A percentile compares a stretch with the other conserved stretches of the same genome.
phyloP scores from a whole-genome alignment of 2,329 filamentous ascomycete species.

The Colletotrichum echinochloae region DNA sequence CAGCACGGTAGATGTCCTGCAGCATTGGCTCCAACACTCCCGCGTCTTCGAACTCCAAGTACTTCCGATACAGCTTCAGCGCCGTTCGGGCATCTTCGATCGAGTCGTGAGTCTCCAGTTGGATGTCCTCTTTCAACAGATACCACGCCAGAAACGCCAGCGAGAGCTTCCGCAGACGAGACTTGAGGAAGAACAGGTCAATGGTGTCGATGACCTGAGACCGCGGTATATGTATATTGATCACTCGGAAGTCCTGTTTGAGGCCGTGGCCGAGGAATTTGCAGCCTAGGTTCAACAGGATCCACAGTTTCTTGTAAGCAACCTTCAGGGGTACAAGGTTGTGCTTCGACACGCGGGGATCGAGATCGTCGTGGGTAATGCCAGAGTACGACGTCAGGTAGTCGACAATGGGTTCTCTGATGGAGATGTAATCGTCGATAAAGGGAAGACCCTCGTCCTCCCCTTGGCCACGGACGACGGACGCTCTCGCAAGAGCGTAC shows the following conservation, averaged over 20 bases:
- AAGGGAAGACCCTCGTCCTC: slow-evolving; percentile 85
- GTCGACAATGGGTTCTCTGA: slow-evolving; percentile 91
- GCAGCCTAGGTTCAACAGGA: slow-evolving; percentile 93
- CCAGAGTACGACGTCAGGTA: slow-evolving; percentile 96
- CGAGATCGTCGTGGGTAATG: slow-evolving; percentile 86
- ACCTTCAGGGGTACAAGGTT: slow-evolving; percentile 89
- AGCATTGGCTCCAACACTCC: slow-evolving; percentile 87
- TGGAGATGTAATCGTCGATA: slow-evolving; percentile 96
- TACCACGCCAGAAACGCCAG: slow-evolving; percentile 93
- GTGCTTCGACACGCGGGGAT: slow-evolving; percentile 81
- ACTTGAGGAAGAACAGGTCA: slow-evolving; percentile 86
- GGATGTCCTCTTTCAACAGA: slow-evolving; percentile 92
- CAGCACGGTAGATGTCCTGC: slow-evolving; percentile 81
- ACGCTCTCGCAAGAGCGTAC: slow-evolving; percentile 92
- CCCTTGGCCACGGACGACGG: slow-evolving; percentile 85
- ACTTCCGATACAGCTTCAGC: slow-evolving; percentile 88
- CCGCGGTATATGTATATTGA: slow-evolving; percentile 96
- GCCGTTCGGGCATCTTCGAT: slow-evolving; percentile 96
- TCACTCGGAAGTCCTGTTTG: slow-evolving; percentile 95
- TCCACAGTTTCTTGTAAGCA: slow-evolving; percentile 98
- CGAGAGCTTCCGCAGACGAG: slow-evolving; percentile 86
- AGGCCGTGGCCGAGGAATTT: slow-evolving; percentile 94
- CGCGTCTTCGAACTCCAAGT: slow-evolving; percentile 87
- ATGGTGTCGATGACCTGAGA: slow-evolving; percentile 94
- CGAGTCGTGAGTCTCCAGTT: slow-evolving; percentile 91